Evolutionary conservation across 768 basidiomycete species (phyloP), one percentile per base, ranked within the genome.

Genomic region (Podaxis carcinomalis): DNA sequence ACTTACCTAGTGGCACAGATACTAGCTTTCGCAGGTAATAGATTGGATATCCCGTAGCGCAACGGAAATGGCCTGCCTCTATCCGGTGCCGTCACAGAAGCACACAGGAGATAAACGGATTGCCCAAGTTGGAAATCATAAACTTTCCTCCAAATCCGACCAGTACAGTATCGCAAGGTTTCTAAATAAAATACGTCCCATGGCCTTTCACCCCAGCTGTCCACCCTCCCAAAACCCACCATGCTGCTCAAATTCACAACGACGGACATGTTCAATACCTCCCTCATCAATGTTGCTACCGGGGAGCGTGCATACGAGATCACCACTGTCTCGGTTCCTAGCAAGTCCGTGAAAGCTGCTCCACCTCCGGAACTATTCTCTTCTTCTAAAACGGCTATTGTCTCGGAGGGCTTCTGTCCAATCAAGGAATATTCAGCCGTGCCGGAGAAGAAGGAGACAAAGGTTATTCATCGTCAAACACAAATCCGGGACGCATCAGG

Each of bases 201-300:
- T 47, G 56, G 19, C 49, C 59, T 51, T 39, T n/a, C 37, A 50
- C 57, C 36, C 47, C 39, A 37, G 52, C 46, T 39, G 19, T 14
- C 23, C 57, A 27, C 27, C 46, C 52, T 55, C 62, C 46, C 36
- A 57, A 21, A 54, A 51, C 28, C 53, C 68, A 70, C 56, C 51
- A 86, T 85, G 84, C 69, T 86, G 35, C 77, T 86, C 69, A 84
- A 79, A 76, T 85, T 86, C 68, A 80, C 83, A 44, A 75, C 80
- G 35, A 68, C 79, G 14, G 84, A 86, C 63, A 82, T 87, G 70
- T 78, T 87, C 42, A 82, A 86, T 67, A 80, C 81, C 1, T 63
- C 75, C 14, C 82, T 87, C 46, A 68, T 84, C 63, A 78, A 83
- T 64, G 79, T 83, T 2, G 73, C 77, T n/a, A 81, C 84, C 11